A percentile compares a stretch with the other conserved stretches of the same genome.
These are phyloP conservation scores for Bryopsis sp. DNA, from an alignment of 139 green algal genomes.

Conservation along the genomic window DNA sequence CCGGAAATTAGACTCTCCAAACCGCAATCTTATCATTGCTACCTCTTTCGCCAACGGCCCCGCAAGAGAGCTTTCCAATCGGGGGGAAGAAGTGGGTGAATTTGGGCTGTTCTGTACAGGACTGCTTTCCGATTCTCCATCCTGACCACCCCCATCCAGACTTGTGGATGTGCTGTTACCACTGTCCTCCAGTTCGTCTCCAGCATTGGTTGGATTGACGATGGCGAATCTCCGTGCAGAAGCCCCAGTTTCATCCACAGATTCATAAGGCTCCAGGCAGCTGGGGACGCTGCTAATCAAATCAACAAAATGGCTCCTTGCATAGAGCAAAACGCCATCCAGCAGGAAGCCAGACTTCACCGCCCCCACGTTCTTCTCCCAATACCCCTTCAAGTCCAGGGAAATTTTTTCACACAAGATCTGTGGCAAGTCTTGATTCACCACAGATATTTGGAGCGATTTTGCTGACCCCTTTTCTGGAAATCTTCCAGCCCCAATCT, in stretches of 20 bases:
- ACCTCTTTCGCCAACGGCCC: background rate
- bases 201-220: background rate
- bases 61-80: background rate
- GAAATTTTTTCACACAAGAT: background rate
- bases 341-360: background rate
- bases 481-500: no score
- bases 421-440: background rate
- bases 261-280: constrained; percentile 31
- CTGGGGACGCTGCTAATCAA: constrained; percentile 25
- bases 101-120: no score
- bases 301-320: constrained; percentile 15
- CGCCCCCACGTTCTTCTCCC: background rate
- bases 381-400: no score
- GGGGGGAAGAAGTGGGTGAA: background rate
- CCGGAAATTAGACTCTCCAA: background rate
- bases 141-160: background rate
- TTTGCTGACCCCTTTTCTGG: no score
- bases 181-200: background rate
- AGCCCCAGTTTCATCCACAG: constrained; percentile 24
- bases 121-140: no score
- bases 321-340: no score
- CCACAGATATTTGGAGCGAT: no score
- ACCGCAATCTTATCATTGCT: background rate
- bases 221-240: constrained; percentile 33
- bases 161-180: background rate